Conservation (phyloP, 2,329 filamentous ascomycete genomes). For the Fusarium sacchari region DNA sequence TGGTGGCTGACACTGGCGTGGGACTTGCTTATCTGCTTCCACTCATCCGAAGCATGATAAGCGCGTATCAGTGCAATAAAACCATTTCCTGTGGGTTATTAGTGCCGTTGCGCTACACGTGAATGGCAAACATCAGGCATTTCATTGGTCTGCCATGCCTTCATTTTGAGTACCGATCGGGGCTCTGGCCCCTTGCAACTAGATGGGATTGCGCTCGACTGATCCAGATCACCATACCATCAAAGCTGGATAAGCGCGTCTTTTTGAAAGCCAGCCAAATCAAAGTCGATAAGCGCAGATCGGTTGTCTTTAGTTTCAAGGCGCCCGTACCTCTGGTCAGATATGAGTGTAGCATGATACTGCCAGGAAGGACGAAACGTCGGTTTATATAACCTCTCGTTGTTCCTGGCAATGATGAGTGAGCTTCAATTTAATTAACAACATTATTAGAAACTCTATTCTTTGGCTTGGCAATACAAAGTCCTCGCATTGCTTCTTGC, state of each 20-base stretch:
- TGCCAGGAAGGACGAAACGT: background rate
- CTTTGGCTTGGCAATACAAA: accelerated
- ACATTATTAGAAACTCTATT: background rate
- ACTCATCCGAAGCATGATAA: background rate
- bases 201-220: background rate
- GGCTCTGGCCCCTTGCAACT: background rate
- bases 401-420: background rate
- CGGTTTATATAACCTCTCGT: accelerated
- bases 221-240: background rate
- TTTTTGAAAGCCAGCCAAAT: background rate
- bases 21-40: background rate
- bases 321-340: accelerated
- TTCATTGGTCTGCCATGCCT: background rate
- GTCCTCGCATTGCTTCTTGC: accelerated
- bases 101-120: background rate
- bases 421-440: accelerated
- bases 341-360: background rate
- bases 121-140: background rate
- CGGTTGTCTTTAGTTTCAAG: background rate
- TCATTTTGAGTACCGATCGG: background rate
- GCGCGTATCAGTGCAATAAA: background rate
- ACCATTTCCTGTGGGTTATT: background rate
- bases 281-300: background rate
- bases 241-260: background rate
- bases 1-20: background rate